Conservation (phyloP, 1,284 basidiomycete species). For the Puccinia triticina region DNA sequence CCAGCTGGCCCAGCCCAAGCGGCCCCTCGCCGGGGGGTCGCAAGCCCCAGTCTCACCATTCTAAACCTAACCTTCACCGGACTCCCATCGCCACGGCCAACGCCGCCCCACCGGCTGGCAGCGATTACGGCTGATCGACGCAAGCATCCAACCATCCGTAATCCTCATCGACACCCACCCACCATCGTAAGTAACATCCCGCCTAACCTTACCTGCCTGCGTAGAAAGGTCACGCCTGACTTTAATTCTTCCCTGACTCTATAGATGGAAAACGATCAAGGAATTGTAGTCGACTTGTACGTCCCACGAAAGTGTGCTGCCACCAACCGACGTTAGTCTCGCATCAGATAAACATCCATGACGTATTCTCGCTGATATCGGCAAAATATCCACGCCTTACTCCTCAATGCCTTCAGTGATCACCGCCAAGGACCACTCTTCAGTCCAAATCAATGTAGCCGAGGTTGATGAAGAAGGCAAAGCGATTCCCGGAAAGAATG, state of each 20-base stretch:
- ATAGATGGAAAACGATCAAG: constrained; percentile 64
- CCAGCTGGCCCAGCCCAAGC: neutral
- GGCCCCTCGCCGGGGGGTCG: neutral
- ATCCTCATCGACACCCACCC: neutral
- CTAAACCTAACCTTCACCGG: constrained; percentile 24
- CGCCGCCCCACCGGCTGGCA: too few relatives aligned
- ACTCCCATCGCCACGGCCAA: too few relatives aligned
- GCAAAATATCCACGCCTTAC: constrained; percentile 31
- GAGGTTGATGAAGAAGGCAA: constrained; percentile 93
- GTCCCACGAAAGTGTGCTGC: constrained; percentile 90
- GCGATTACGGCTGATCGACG: too few relatives aligned
- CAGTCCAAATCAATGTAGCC: constrained; percentile 90
- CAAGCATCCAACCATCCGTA: neutral
- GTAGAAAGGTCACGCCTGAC: too few relatives aligned
- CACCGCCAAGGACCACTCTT: constrained; percentile 98
- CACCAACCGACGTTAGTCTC: constrained; percentile 47
- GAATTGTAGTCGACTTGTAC: constrained; percentile 99
- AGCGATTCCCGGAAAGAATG: constrained; percentile 77
- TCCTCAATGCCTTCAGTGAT: constrained; percentile 78
- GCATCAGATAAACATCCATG: neutral
- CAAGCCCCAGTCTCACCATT: constrained; percentile 12
- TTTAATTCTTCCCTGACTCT: neutral
- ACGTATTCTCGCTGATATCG: constrained; percentile 58
- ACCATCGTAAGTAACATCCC: neutral
- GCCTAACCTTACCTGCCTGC: neutral